A percentile compares a stretch with the other conserved stretches of the same genome.
phyloP scores from a whole-genome alignment of 257 asterid genomes.

The Gentiana macrophylla region DNA sequence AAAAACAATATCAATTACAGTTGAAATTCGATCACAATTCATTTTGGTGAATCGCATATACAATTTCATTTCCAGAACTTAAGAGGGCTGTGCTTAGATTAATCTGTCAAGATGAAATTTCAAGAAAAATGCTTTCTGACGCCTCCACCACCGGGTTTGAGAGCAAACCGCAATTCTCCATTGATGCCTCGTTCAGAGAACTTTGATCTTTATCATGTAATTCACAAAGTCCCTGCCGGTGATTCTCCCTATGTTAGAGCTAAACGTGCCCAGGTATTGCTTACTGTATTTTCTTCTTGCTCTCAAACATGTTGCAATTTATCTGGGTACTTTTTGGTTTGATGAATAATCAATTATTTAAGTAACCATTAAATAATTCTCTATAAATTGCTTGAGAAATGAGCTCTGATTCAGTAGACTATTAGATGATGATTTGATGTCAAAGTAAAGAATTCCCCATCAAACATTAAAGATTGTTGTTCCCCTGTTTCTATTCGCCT shows the following conservation, averaged over 20 bases:
- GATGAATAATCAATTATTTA: not conserved
- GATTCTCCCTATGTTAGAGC: slow-evolving; percentile 89
- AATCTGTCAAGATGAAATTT: not conserved
- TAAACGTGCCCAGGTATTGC: slow-evolving; percentile 70
- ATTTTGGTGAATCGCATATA: no score
- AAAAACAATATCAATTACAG: no score
- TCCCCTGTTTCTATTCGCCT: not conserved
- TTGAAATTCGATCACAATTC: no score
- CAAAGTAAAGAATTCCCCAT: no score
- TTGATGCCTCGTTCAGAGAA: slow-evolving; percentile 39
- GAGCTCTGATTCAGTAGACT: not conserved
- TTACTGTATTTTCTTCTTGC: not conserved
- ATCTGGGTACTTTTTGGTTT: not conserved
- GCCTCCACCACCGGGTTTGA: slow-evolving; percentile 69
- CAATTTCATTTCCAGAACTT: no score
- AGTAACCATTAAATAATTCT: no score
- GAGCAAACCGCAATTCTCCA: slow-evolving; percentile 20
- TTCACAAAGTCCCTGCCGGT: slow-evolving; percentile 79
- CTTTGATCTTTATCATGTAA: slow-evolving; percentile 39
- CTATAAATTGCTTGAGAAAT: no score
- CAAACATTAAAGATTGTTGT: not conserved
- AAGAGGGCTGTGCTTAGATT: no score
- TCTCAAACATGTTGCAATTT: not conserved
- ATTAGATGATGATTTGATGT: not conserved
- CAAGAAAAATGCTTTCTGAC: slow-evolving; percentile 53